Base-by-base conservation (phyloP, 2,329 filamentous ascomycete species). In the Cladosporium colombiae region DNA sequence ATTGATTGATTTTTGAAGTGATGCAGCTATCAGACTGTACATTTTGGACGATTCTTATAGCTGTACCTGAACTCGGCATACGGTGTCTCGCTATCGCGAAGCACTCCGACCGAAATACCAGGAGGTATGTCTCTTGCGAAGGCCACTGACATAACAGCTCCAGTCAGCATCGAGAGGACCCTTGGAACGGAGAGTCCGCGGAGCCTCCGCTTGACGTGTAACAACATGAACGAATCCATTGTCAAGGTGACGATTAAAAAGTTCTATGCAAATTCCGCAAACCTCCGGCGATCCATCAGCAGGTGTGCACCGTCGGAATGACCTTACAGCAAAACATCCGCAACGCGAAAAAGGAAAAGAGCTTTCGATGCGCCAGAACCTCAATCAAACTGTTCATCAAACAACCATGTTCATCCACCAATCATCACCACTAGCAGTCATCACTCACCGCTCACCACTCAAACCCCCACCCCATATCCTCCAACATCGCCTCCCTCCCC, bases 401-500 rank as follows among this genome's bases (percentile, higher is more conserved):
- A 5, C n/a, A 21, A 18, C 14, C 13, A 5, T 18, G 7, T 8
- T 7, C 35, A 18, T 16, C 18, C 8, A 13, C 40, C 40, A n/a
- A 46, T 13, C n/a, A 11, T 7, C n/a, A 46, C n/a, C 37, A 44
- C 37, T 6, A 44, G 1, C 18, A 44, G 4, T 14, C 37, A 44
- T 4, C 16, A 44, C 37, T 25, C 29, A 46, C 58, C 46, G 7
- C 27, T 29, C 27, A 35, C 33, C 33, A 52, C 16, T 53, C 49
- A 33, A 62, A 50, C 27, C 29, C 29, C 29, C 40, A 62, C 29
- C 25, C 35, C 49, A 35, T 50, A 46, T n/a, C 25, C 49, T 49
- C 61, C 50, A 56, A 64, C 61, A 64, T 31, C 52, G 10, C 23
- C 50, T 55, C 61, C 35, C 49, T 44, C 21, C 16, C 35, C 14